These are phyloP conservation scores for Acanthamoeba culbertsoni DNA, from an alignment of 208 protist genomes.

Conservation along the genomic window DNA sequence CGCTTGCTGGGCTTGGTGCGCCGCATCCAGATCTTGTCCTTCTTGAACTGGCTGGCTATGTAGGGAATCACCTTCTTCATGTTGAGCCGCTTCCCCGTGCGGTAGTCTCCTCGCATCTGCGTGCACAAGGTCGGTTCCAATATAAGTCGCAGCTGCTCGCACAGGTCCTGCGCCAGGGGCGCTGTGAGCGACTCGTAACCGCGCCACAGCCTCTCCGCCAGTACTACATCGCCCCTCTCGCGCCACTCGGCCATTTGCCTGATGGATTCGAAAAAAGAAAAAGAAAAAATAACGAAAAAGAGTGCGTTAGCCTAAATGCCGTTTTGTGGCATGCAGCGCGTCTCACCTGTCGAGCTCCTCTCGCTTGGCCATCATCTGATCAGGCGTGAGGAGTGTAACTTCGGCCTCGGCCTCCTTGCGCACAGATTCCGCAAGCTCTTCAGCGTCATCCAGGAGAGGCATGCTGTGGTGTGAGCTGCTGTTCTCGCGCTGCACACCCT, in stretches of 20 bases:
- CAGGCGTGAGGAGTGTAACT: neutral
- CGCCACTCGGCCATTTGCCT: slow-evolving; percentile 15
- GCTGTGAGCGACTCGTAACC: slow-evolving; percentile 90
- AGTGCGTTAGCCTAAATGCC: neutral
- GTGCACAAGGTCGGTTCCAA: slow-evolving; percentile 97
- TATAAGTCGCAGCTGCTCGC: slow-evolving; percentile 98
- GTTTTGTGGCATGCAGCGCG: neutral
- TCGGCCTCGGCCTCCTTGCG: neutral
- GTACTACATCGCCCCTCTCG: neutral
- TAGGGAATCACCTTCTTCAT: slow-evolving; percentile 99
- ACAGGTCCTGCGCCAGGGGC: slow-evolving; percentile 94
- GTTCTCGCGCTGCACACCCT: slow-evolving; percentile 49
- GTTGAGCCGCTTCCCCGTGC: slow-evolving; percentile 99
- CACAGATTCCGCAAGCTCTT: no score
- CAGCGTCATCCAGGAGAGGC: slow-evolving; percentile 54
- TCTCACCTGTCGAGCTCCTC: slow-evolving; percentile 33
- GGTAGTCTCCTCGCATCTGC: slow-evolving; percentile 98
- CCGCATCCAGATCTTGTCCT: slow-evolving; percentile 99
- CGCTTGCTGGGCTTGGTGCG: slow-evolving; percentile 98
- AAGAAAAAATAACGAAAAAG: no score
- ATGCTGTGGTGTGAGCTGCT: slow-evolving; percentile 14
- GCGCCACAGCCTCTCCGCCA: slow-evolving; percentile 87
- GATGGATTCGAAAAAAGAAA: no score
- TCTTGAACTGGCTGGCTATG: slow-evolving; percentile 98
- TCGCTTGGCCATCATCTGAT: neutral